phyloP scores from a whole-genome alignment of 2,329 filamentous ascomycete species.

The Diplocarpon mali region DNA sequence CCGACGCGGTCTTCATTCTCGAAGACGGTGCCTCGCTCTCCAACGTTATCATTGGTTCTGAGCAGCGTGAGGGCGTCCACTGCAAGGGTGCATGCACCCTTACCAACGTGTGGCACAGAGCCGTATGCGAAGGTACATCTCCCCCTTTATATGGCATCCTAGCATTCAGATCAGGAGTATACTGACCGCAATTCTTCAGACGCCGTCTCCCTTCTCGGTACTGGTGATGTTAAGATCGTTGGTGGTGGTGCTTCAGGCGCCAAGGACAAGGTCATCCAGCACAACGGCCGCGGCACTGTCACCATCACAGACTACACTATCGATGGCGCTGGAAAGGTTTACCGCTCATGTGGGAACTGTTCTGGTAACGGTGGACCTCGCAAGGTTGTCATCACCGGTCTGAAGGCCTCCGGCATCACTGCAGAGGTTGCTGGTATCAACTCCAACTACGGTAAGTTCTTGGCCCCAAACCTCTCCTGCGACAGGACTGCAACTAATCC shows the following conservation, averaged over 20 bases:
- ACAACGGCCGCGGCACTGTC: constrained; percentile 27
- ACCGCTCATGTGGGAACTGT: no score
- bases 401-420: no score
- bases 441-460: no score
- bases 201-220: no score
- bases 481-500: no score
- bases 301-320: constrained; percentile 30
- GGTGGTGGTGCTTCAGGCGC: constrained; percentile 29
- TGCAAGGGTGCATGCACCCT: constrained; percentile 1
- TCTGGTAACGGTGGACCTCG: no score
- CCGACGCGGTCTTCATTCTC: not conserved
- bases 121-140: not conserved
- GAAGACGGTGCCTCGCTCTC: constrained; percentile 1
- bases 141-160: no score
- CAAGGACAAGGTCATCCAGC: constrained; percentile 29
- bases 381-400: no score
- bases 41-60: constrained; percentile 1
- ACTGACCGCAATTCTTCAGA: no score
- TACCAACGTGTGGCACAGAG: not conserved
- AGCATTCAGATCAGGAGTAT: no score
- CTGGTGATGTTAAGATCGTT: not conserved
- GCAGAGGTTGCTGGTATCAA: no score
- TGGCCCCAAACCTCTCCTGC: no score
- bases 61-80: not conserved
- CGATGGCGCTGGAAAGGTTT: constrained; percentile 29